Percentiles rank a stretch among this genome's conserved stretches.
Conservation (phyloP, 495 filamentous ascomycete species). For the Cryomyces antarcticus region DNA sequence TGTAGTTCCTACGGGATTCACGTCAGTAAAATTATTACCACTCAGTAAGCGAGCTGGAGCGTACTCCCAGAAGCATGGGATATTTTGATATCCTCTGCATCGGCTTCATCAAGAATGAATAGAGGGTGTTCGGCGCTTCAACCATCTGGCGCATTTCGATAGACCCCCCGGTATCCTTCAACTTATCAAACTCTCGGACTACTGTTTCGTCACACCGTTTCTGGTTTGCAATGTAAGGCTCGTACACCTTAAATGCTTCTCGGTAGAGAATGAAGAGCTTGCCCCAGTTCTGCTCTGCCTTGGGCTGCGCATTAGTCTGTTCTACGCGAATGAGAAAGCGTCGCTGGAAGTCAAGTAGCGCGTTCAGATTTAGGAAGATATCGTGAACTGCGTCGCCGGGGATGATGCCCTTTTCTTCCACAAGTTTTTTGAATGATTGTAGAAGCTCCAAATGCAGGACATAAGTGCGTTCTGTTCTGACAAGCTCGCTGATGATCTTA, state of each 20-base stretch:
- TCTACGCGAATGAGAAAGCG: conserved; percentile 89
- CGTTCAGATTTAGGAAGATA: conserved; percentile 91
- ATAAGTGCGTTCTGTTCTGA: conserved; percentile 90
- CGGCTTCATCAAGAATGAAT: conserved; percentile 84
- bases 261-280: conserved; percentile 59
- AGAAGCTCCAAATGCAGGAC: conserved; percentile 94
- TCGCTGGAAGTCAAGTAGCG: conserved; percentile 83
- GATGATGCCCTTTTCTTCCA: conserved; percentile 72
- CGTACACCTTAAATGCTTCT: conserved; percentile 71
- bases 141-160: conserved; percentile 41
- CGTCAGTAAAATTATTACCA: conserved; percentile 1
- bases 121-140: conserved; percentile 38
- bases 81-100: conserved; percentile 93
- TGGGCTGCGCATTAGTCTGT: conserved; percentile 69
- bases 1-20: conserved; percentile 46
- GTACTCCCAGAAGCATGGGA: conserved; percentile 69
- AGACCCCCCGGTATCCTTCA: conserved; percentile 31
- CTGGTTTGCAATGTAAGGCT: conserved; percentile 93
- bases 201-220: conserved; percentile 43
- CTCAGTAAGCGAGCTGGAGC: conserved; percentile 6
- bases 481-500: conserved; percentile 71
- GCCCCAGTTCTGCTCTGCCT: conserved; percentile 76
- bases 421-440: conserved; percentile 74
- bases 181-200: conserved; percentile 40
- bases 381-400: conserved; percentile 81